A percentile compares a stretch with the other conserved stretches of the same genome.
Evolutionary conservation across 208 protist genomes (phyloP).

Genomic region (Leishmania braziliensis): DNA sequence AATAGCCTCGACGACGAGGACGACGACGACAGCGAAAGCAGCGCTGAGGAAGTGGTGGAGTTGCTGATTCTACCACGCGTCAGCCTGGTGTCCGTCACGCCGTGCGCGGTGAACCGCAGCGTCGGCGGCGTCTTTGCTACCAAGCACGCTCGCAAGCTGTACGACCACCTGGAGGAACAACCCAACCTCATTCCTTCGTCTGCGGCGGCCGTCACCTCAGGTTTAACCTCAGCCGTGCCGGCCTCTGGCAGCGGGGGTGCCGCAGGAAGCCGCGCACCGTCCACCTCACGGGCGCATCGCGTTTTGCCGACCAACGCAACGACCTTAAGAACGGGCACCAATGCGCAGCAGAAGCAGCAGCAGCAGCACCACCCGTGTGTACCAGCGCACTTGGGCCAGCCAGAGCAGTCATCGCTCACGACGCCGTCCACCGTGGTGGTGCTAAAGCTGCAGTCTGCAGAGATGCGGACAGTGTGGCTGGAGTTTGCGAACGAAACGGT

Average conservation of each 20-base stretch:
- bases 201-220: neutral
- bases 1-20: neutral
- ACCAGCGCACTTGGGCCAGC: neutral
- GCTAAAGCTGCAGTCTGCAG: constrained; percentile 24
- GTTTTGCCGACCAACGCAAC: neutral
- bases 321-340: neutral
- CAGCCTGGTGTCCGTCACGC: constrained; percentile 26
- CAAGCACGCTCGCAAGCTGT: constrained; percentile 29
- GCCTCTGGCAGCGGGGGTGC: neutral
- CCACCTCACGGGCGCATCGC: neutral
- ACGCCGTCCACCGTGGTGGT: constrained; percentile 12
- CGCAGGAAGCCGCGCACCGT: neutral
- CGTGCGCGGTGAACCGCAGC: constrained; percentile 27
- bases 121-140: constrained; percentile 28
- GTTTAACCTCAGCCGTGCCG: neutral
- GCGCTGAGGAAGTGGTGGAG: constrained; percentile 17
- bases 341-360: neutral
- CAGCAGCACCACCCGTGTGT: neutral
- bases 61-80: constrained; percentile 35
- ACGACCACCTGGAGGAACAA: constrained; percentile 19
- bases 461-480: constrained; percentile 36
- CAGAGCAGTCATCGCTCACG: neutral
- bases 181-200: neutral
- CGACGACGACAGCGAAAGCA: constrained; percentile 1
- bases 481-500: constrained; percentile 30